A percentile compares a stretch with the other conserved stretches of the same genome.
Evolutionary conservation across 768 basidiomycete species (phyloP).

Genomic region (Gloeopeniophorella convolvens): DNA sequence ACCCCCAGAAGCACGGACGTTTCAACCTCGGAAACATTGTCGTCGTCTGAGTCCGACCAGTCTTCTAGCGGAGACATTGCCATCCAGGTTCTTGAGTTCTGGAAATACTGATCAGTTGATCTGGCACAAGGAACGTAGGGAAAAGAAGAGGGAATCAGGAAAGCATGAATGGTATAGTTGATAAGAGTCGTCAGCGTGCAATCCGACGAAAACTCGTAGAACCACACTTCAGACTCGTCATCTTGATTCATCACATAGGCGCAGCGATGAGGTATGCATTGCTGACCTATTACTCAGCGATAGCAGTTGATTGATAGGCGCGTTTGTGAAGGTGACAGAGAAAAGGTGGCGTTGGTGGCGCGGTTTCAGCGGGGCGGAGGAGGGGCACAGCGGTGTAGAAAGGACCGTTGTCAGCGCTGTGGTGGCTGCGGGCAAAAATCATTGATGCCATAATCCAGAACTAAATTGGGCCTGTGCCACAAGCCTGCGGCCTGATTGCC

Average conservation of each 20-base stretch:
- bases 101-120: conserved; percentile 16
- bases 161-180: conserved; percentile 89
- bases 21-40: conserved; percentile 47
- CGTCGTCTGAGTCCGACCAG: conserved; percentile 81
- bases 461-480: no score
- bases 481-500: no score
- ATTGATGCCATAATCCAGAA: no score
- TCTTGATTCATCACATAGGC: conserved; percentile 40
- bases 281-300: conserved; percentile 15
- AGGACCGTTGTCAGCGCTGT: no score
- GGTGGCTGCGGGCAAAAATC: no score
- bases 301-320: conserved; percentile 2
- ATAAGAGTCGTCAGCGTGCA: conserved; percentile 55
- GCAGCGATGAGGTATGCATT: not conserved
- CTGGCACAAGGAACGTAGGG: conserved; percentile 7
- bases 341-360: not conserved
- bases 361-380: not conserved
- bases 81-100: conserved; percentile 30
- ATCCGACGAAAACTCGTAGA: conserved; percentile 54
- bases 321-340: not conserved
- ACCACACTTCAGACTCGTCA: conserved; percentile 76
- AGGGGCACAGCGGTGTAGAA: no score
- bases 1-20: conserved; percentile 74
- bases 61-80: conserved; percentile 43
- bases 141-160: conserved; percentile 48